Percentiles rank a stretch among this genome's conserved stretches.
phyloP scores from a whole-genome alignment of 2,329 filamentous ascomycete genomes.

The Claviceps maximensis region DNA sequence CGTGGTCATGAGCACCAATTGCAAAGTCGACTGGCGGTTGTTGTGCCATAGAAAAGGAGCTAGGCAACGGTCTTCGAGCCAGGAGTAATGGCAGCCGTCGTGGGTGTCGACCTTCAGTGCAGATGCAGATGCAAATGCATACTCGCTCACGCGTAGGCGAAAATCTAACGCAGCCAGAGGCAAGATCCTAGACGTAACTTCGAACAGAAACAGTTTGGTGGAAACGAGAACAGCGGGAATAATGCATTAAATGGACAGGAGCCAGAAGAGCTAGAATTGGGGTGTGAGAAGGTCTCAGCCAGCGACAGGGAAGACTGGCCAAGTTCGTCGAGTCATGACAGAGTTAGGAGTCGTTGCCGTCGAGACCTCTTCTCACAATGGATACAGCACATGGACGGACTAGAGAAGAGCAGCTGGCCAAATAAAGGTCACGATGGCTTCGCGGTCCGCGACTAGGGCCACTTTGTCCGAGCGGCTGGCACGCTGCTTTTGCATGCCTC shows the following conservation, averaged over 20 bases:
- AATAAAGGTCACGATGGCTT: conserved; percentile 10
- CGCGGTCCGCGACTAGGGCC: conserved; percentile 4
- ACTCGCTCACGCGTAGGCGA: neutral
- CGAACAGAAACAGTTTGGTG: neutral
- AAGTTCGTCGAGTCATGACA: conserved; percentile 12
- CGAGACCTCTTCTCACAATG: conserved; percentile 2
- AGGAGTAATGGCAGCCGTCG: conserved; percentile 1
- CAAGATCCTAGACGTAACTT: neutral
- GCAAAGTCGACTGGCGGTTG: conserved; percentile 7
- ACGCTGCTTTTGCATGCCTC: conserved; percentile 9
- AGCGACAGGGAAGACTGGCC: neutral
- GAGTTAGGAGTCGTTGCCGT: neutral
- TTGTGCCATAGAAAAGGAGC: conserved; percentile 10
- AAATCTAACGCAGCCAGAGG: neutral
- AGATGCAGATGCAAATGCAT: conserved; percentile 2
- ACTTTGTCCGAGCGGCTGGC: conserved; percentile 5
- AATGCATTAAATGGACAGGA: conserved; percentile 10
- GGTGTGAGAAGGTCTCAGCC: conserved; percentile 13
- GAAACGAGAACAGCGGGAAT: conserved; percentile 7
- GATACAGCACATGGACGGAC: neutral
- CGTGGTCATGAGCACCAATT: conserved; percentile 12
- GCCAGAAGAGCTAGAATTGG: conserved; percentile 1
- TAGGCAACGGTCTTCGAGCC: conserved; percentile 2
- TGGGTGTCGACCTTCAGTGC: neutral
- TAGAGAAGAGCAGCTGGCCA: conserved; percentile 4